These are phyloP conservation scores for Dioscorea alata DNA, from an alignment of 106 monocot species.

Conservation along the genomic window DNA sequence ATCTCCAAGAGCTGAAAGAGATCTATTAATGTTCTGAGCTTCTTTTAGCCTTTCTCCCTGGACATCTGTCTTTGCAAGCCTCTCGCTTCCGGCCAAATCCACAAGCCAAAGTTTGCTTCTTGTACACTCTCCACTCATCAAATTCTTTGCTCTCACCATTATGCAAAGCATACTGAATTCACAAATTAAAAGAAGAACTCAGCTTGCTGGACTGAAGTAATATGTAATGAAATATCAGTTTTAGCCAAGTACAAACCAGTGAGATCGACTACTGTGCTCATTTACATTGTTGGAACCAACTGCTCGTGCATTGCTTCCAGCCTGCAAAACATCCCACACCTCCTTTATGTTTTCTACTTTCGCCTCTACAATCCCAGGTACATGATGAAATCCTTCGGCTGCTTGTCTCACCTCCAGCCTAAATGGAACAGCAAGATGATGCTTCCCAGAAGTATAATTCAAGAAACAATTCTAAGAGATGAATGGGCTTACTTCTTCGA, in stretches of 20 bases:
- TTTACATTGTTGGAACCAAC: conserved; percentile 92
- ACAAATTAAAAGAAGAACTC: not conserved
- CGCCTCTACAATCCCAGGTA: conserved; percentile 79
- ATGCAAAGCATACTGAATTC: conserved; percentile 67
- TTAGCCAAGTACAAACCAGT: conserved; percentile 41
- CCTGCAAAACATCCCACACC: conserved; percentile 74
- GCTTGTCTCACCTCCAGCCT: conserved; percentile 75
- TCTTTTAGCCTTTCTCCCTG: conserved; percentile 80
- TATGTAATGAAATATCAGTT: too few relatives aligned
- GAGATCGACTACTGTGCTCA: conserved; percentile 90
- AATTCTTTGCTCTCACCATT: conserved; percentile 66
- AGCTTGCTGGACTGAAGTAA: not conserved
- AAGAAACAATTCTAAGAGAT: not conserved
- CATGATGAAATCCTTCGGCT: conserved; percentile 68
- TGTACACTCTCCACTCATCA: conserved; percentile 67
- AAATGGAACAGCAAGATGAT: not conserved
- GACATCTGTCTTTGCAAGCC: conserved; percentile 75
- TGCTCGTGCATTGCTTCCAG: conserved; percentile 73
- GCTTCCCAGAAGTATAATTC: not conserved
- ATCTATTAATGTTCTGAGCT: conserved; percentile 74
- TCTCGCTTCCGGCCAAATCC: conserved; percentile 89
- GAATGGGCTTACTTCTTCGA: conserved; percentile 55
- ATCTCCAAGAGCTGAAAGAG: conserved; percentile 77
- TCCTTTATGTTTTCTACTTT: conserved; percentile 62
- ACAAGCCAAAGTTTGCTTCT: conserved; percentile 89